phyloP scores from a whole-genome alignment of 176 grass and related monocot species.

The Cocos nucifera region DNA sequence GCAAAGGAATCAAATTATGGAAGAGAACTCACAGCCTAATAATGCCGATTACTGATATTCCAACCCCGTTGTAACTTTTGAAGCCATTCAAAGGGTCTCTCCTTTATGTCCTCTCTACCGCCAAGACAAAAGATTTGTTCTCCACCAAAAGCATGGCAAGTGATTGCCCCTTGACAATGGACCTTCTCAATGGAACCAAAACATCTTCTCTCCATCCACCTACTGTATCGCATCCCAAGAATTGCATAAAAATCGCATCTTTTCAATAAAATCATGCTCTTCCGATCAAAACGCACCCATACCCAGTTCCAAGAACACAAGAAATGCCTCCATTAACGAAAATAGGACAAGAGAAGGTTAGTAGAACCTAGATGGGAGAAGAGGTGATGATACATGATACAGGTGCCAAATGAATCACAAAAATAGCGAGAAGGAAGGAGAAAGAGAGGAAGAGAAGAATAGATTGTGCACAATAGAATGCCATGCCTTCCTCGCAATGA shows the following conservation, averaged over 20 bases:
- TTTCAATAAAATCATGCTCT: neutral
- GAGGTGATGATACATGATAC: too few species aligned
- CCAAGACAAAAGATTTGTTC: constrained; percentile 47
- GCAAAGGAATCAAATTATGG: too few species aligned
- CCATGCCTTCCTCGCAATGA: too few species aligned
- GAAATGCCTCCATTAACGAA: neutral
- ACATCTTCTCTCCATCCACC: neutral
- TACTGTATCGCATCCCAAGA: neutral
- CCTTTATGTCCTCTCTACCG: constrained; percentile 48
- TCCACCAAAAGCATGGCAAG: constrained; percentile 7
- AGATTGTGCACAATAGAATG: too few species aligned
- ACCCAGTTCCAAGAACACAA: neutral
- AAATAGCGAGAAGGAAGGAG: too few species aligned
- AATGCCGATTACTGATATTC: too few species aligned
- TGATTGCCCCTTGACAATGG: neutral
- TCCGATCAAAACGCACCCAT: neutral
- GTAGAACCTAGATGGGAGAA: too few species aligned
- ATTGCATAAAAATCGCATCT: neutral
- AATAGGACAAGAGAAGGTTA: too few species aligned
- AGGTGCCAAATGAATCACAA: too few species aligned
- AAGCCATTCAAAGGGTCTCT: constrained; percentile 71
- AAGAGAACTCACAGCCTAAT: too few species aligned
- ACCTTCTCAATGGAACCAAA: neutral
- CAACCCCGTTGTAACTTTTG: constrained; percentile 39
- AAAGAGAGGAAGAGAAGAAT: too few species aligned